A percentile compares a stretch with the other conserved stretches of the same genome.
phyloP scores from a whole-genome alignment of 2,329 filamentous ascomycete genomes.

The Phialophora verrucosa region DNA sequence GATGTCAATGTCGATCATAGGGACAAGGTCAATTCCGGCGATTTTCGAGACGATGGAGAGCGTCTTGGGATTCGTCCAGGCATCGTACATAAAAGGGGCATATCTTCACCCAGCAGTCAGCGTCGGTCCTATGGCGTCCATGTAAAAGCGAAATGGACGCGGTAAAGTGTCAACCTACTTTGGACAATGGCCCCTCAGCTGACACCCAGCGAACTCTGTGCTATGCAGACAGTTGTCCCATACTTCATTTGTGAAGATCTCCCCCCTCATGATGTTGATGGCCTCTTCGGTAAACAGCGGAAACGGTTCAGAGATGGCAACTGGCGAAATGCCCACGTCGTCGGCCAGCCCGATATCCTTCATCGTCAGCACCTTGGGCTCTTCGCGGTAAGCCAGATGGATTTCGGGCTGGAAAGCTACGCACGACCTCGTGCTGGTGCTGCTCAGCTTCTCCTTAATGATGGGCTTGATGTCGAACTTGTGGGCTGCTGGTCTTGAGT shows the following conservation, averaged over 20 bases:
- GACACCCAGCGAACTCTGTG: slow-evolving; percentile 58
- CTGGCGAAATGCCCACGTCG: slow-evolving; percentile 63
- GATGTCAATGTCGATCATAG: slow-evolving; percentile 63
- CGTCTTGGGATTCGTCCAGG: slow-evolving; percentile 61
- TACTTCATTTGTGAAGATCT: slow-evolving; percentile 62
- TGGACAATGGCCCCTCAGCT: slow-evolving; percentile 59
- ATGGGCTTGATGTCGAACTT: slow-evolving; percentile 20
- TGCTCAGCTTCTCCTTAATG: slow-evolving; percentile 18
- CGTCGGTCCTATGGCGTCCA: background rate
- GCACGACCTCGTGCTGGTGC: slow-evolving; percentile 9
- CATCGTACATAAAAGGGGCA: slow-evolving; percentile 65
- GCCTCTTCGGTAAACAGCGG: slow-evolving; percentile 65
- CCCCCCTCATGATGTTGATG: slow-evolving; percentile 62
- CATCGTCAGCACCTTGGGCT: slow-evolving; percentile 61
- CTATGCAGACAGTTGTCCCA: slow-evolving; percentile 60
- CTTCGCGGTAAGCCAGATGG: slow-evolving; percentile 59
- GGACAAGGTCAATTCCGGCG: slow-evolving; percentile 64
- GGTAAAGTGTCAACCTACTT: slow-evolving; percentile 51
- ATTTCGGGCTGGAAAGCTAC: slow-evolving; percentile 56
- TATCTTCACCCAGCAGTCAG: slow-evolving; percentile 47
- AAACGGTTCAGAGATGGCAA: slow-evolving; percentile 67
- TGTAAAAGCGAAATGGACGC: background rate
- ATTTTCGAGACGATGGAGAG: slow-evolving; percentile 60
- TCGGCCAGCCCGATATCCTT: slow-evolving; percentile 62
- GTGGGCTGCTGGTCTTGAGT: slow-evolving; percentile 1